Conservation (phyloP, 1,284 basidiomycete genomes). For the Puccinia horiana region DNA sequence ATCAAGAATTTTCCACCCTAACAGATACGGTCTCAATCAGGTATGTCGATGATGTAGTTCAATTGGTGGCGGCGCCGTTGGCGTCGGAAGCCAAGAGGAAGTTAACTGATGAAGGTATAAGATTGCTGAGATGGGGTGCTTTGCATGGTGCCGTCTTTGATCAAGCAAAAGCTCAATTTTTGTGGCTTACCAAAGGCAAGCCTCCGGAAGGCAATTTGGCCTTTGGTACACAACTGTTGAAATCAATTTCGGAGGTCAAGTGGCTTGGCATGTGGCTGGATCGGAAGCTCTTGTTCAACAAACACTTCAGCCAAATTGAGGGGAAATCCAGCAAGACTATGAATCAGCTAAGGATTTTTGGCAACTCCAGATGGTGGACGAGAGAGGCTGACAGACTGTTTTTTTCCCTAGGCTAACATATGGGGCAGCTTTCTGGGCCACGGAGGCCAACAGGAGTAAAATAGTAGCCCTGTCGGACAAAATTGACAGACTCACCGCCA, state of each 20-base stretch:
- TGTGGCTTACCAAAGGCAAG: background rate
- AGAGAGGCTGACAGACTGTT: background rate
- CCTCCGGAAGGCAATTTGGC: background rate
- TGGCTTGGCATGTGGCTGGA: background rate
- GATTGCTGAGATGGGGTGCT: background rate
- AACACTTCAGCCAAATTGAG: background rate
- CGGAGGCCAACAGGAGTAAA: background rate
- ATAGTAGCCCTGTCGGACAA: background rate
- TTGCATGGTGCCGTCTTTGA: background rate
- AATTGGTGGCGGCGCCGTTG: background rate
- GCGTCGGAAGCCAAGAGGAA: background rate
- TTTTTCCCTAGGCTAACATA: background rate
- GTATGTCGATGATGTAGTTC: constrained; percentile 10
- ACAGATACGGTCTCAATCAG: background rate
- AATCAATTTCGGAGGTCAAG: background rate
- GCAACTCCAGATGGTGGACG: background rate
- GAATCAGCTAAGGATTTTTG: background rate
- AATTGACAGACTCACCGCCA: background rate
- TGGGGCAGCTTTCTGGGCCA: background rate
- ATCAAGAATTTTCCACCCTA: background rate
- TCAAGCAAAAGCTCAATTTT: too few relatives aligned
- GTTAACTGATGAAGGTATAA: background rate
- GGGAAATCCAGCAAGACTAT: background rate
- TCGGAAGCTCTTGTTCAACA: background rate
- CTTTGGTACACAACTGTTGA: background rate